phyloP scores from a whole-genome alignment of 2,329 filamentous ascomycete genomes.

The Fusarium proliferatum region DNA sequence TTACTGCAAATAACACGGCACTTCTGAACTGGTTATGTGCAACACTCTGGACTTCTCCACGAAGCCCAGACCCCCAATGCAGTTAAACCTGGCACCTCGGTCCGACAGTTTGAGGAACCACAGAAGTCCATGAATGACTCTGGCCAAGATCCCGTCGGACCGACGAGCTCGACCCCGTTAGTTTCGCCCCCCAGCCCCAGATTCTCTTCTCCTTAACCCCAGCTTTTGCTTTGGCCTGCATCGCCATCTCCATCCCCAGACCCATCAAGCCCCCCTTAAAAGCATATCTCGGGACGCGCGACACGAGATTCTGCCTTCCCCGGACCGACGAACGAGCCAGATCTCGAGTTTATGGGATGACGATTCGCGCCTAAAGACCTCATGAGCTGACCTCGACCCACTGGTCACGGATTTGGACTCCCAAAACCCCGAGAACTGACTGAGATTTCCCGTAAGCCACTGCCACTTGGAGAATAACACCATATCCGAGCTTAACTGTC shows the following conservation, averaged over 20 bases:
- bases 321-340: slow-evolving; percentile 19
- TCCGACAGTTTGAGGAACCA: neutral
- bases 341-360: slow-evolving; percentile 9
- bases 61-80: neutral
- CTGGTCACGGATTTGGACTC: neutral
- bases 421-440: neutral
- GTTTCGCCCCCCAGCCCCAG: slow-evolving; percentile 26
- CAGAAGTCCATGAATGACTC: neutral
- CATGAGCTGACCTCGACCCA: slow-evolving; percentile 8
- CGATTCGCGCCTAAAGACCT: slow-evolving; percentile 4
- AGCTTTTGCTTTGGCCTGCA: slow-evolving; percentile 29
- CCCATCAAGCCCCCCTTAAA: neutral
- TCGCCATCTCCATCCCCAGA: slow-evolving; percentile 16
- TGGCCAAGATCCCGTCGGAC: slow-evolving; percentile 9
- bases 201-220: slow-evolving; percentile 32
- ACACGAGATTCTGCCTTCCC: neutral
- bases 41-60: neutral
- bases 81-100: neutral
- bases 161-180: slow-evolving; percentile 12
- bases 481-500: neutral
- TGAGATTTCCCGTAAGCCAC: neutral
- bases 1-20: neutral
- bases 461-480: neutral
- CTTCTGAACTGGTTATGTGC: neutral
- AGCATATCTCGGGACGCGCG: neutral